Evolutionary conservation across 1,139 yeast genomes (phyloP), one percentile per base, ranked within the genome.

Genomic region (Debaryomyces fabryi): DNA sequence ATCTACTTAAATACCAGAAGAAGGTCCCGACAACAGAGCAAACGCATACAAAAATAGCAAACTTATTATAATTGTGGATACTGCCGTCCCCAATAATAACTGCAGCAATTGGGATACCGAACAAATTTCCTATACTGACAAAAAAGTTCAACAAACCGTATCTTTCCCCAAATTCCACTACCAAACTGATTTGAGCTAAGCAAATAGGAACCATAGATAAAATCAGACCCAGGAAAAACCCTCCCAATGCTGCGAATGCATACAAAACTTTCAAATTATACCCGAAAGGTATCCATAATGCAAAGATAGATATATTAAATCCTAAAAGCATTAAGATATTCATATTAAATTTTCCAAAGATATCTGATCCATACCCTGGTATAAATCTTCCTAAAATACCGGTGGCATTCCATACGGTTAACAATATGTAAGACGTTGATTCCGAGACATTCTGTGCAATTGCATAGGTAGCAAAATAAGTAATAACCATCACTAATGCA

Each of bases 401-500:
- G 1, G 68, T 57, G 8, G 70, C 74, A 54, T 74, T 74, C 63
- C 71, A 71, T 3, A 73, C 61, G 0, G 79, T 71, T 44, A 74
- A 60, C 25, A 75, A 57, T 21, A 68, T 50, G 50, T 71, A 71
- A 1, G 79, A 67, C 18, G 65, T 58, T 10, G 74, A 63, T 52
- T 73, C 77, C 4, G 59, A 51, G 49, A 66, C 58, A 0, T 79
- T 79, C 43, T 71, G 71, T 3, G 74, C 69, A 29, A 74, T 67
- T 3, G 78, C 76, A 53, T 72, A 75, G 4, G 78, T 67, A 6
- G 78, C 74, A 55, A 68, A 71, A 55, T 73, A 75, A 0, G 80
- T 75, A 40, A 76, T 65, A 6, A 80, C 68, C 37, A 80, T 68
- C 33, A 85, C 71, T 35, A 85, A 65, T 2, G 87, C 74, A 40